A percentile compares a stretch with the other conserved stretches of the same genome.
These are phyloP conservation scores for Iberis pinnata DNA, from an alignment of 345 rosid genomes.

Conservation along the genomic window DNA sequence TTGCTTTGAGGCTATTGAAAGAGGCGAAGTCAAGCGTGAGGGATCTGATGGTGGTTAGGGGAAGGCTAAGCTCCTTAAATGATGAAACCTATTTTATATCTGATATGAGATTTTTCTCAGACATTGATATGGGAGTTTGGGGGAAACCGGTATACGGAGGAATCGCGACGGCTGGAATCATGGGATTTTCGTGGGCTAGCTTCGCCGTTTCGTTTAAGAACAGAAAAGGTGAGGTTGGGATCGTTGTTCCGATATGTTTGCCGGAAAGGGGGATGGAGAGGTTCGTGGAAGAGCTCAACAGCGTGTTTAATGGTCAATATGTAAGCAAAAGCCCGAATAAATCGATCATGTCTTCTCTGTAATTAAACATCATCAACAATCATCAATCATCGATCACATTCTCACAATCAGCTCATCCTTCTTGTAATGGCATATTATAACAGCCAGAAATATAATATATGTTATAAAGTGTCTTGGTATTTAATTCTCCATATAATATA, in stretches of 20 bases:
- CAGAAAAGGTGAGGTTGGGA: conserved; percentile 37
- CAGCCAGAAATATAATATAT: too few relatives aligned
- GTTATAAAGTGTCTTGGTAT: too few relatives aligned
- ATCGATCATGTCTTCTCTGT: conserved; percentile 14
- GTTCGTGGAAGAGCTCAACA: conserved; percentile 36
- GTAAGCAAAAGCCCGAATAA: not conserved
- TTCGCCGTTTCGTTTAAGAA: conserved; percentile 29
- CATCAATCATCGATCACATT: too few relatives aligned
- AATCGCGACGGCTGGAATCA: conserved; percentile 1
- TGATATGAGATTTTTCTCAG: too few relatives aligned
- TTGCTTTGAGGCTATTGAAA: conserved; percentile 30
- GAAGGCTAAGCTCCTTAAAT: not conserved
- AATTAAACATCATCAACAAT: too few relatives aligned
- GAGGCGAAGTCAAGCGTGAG: conserved; percentile 30
- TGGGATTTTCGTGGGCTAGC: conserved; percentile 17
- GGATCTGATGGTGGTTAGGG: conserved; percentile 39
- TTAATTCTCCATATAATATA: too few relatives aligned
- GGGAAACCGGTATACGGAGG: conserved; percentile 45
- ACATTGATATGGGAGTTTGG: too few relatives aligned
- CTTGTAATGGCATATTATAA: too few relatives aligned
- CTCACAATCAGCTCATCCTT: too few relatives aligned
- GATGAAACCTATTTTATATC: too few relatives aligned
- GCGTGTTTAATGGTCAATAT: conserved; percentile 17
- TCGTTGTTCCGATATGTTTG: conserved; percentile 40
- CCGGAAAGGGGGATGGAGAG: conserved; percentile 40